These are phyloP conservation scores for Rhizopus delemar DNA, from an alignment of 371 early-diverging fungal genomes.

Conservation along the genomic window DNA sequence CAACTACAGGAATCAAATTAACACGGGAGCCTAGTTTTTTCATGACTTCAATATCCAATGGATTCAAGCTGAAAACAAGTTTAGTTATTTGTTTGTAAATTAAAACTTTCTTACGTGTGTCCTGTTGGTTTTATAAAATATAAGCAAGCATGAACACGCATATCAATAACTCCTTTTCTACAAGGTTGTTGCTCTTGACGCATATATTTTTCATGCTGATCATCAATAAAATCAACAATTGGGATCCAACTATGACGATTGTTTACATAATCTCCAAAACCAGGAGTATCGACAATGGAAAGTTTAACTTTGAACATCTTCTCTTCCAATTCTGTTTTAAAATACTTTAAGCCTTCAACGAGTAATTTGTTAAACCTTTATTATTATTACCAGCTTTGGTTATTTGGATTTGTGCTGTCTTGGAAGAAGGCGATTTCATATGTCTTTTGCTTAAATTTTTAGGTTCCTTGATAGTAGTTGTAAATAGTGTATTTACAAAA, in stretches of 20 bases:
- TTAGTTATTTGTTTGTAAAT: constrained; percentile 74
- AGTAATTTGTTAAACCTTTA: background rate
- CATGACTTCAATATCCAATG: constrained; percentile 88
- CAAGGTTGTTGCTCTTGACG: constrained; percentile 79
- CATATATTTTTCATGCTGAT: constrained; percentile 92
- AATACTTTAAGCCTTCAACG: too few species aligned
- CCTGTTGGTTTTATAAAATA: constrained; percentile 92
- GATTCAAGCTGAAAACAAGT: constrained; percentile 71
- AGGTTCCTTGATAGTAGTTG: constrained; percentile 84
- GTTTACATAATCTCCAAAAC: constrained; percentile 91
- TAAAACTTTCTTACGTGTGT: constrained; percentile 72
- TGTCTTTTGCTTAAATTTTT: constrained; percentile 80
- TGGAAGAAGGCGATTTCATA: constrained; percentile 77
- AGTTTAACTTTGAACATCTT: constrained; percentile 85
- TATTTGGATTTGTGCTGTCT: constrained; percentile 94
- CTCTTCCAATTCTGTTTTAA: constrained; percentile 39
- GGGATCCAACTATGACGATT: constrained; percentile 93
- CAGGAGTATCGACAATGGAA: constrained; percentile 89
- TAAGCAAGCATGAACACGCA: constrained; percentile 87
- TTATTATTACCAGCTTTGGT: constrained; percentile 76
- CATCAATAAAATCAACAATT: constrained; percentile 95
- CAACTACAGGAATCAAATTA: constrained; percentile 90
- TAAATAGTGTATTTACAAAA: constrained; percentile 88
- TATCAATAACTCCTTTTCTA: constrained; percentile 82
- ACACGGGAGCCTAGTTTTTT: constrained; percentile 82